Percentiles rank a stretch among this genome's conserved stretches.
Evolutionary conservation across 768 basidiomycete genomes (phyloP).

Genomic region (Termitomyces bulborhizus): DNA sequence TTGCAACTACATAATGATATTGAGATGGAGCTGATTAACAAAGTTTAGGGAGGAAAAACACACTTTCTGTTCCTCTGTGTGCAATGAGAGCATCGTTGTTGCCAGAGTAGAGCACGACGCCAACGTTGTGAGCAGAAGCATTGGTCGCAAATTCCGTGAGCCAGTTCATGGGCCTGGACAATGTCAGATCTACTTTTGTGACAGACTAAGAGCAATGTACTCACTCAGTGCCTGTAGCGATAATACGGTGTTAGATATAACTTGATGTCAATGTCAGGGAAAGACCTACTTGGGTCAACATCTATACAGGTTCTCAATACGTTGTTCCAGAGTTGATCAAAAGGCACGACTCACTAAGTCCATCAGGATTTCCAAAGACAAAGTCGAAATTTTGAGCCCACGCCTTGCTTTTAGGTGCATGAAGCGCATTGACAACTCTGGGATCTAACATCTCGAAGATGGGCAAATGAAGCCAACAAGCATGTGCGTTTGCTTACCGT

Average conservation of each 20-base stretch:
- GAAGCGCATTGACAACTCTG: slow-evolving; percentile 51
- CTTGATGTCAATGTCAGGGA: neutral
- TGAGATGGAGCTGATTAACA: neutral
- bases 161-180: slow-evolving; percentile 54
- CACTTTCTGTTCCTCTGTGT: slow-evolving; percentile 60
- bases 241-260: neutral
- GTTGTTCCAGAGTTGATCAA: neutral
- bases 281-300: slow-evolving; percentile 30
- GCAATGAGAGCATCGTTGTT: slow-evolving; percentile 65
- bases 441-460: slow-evolving; percentile 31
- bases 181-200: neutral
- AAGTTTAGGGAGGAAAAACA: slow-evolving; percentile 4
- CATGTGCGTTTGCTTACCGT: slow-evolving; percentile 44
- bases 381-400: slow-evolving; percentile 33
- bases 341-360: slow-evolving; percentile 18
- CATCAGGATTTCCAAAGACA: slow-evolving; percentile 29
- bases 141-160: slow-evolving; percentile 63
- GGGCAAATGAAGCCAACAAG: neutral
- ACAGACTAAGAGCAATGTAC: slow-evolving; percentile 6
- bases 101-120: slow-evolving; percentile 57
- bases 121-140: slow-evolving; percentile 42
- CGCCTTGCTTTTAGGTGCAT: slow-evolving; percentile 58
- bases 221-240: slow-evolving; percentile 25
- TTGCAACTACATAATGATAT: slow-evolving; percentile 42
- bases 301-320: slow-evolving; percentile 15